Evolutionary conservation across 768 basidiomycete genomes (phyloP), one percentile per base, ranked within the genome.

Genomic region (Serpula lacrymans): DNA sequence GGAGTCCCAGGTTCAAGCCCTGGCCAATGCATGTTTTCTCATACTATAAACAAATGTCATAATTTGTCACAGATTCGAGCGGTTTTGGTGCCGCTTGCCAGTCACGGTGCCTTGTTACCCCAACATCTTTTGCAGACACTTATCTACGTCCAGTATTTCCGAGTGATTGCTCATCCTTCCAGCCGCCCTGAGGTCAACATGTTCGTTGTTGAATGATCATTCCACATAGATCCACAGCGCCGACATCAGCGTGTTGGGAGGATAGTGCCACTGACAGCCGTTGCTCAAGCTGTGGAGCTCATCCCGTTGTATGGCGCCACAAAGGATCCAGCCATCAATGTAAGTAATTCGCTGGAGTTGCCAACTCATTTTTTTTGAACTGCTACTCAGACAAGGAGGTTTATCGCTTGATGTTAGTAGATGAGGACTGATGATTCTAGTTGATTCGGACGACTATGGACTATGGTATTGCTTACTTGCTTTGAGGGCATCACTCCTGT

Each of bases 331-430:
- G 27, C 9, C n/a, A n/a, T n/a, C 9, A 28, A n/a, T n/a, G n/a
- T n/a, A 28, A n/a, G 9, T n/a, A 9, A 9, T 9, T 28, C 27
- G 9, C 27, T 9, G 27, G 27, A 28, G 27, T 9, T 28, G n/a
- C n/a, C 20, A 18, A 33, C 31, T 14, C 14, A n/a, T 33, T 14
- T 18, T 14, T 14, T 14, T 37, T 64, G 41, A 59, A 64, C 36
- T 54, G 50, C 28, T 63, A 60, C 38, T 56, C 55, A 24, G 49
- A 51, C 32, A 64, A 64, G 39, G 60, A 64, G 18, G 17, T 46
- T 20, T 47, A 33, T 33, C 31, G n/a, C n/a, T n/a, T n/a, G n/a
- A n/a, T n/a, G n/a, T n/a, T n/a, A n/a, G n/a, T n/a, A n/a, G n/a
- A n/a, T n/a, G n/a, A n/a, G n/a, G n/a, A n/a, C n/a, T n/a, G n/a